phyloP scores from a whole-genome alignment of 2,329 filamentous ascomycete genomes.

The Bipolaris bicolor region DNA sequence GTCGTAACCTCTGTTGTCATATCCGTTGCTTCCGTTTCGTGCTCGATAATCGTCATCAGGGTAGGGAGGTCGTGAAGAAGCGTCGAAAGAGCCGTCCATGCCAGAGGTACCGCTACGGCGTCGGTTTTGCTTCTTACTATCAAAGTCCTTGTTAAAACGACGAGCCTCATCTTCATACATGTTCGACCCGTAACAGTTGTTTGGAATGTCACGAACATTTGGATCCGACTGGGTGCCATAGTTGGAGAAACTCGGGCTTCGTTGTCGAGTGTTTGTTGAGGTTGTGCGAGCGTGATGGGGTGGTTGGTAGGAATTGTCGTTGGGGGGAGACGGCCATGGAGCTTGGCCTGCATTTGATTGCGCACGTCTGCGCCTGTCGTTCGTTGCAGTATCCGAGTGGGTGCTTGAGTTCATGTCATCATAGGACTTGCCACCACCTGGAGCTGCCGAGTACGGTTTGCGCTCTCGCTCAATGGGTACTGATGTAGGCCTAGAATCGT shows the following conservation, averaged over 20 bases:
- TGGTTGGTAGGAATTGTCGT: slow-evolving; percentile 27
- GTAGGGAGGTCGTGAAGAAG: slow-evolving; percentile 38
- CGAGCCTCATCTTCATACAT: slow-evolving; percentile 43
- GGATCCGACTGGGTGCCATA: slow-evolving; percentile 46
- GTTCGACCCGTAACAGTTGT: slow-evolving; percentile 40
- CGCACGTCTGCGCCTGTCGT: slow-evolving; percentile 37
- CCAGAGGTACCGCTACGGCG: slow-evolving; percentile 32
- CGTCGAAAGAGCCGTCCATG: slow-evolving; percentile 36
- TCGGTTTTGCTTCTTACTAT: slow-evolving; percentile 35
- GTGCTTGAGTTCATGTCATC: slow-evolving; percentile 34
- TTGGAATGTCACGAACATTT: slow-evolving; percentile 39
- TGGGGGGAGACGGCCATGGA: slow-evolving; percentile 35
- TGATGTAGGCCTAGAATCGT: slow-evolving; percentile 45
- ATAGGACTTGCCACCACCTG: slow-evolving; percentile 65
- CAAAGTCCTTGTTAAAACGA: slow-evolving; percentile 40
- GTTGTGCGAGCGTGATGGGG: slow-evolving; percentile 32
- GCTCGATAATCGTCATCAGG: slow-evolving; percentile 42
- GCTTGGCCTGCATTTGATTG: slow-evolving; percentile 43
- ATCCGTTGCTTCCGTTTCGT: slow-evolving; percentile 33
- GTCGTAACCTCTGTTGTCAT: slow-evolving; percentile 40
- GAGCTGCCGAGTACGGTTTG: slow-evolving; percentile 67
- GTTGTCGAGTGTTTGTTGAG: slow-evolving; percentile 31
- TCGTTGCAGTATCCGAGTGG: slow-evolving; percentile 32
- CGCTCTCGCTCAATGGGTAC: slow-evolving; percentile 68
- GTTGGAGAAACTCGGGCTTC: slow-evolving; percentile 45